phyloP scores from a whole-genome alignment of 192 early-diverging fungal genomes.

The Rhizoclosmatium globosum region DNA sequence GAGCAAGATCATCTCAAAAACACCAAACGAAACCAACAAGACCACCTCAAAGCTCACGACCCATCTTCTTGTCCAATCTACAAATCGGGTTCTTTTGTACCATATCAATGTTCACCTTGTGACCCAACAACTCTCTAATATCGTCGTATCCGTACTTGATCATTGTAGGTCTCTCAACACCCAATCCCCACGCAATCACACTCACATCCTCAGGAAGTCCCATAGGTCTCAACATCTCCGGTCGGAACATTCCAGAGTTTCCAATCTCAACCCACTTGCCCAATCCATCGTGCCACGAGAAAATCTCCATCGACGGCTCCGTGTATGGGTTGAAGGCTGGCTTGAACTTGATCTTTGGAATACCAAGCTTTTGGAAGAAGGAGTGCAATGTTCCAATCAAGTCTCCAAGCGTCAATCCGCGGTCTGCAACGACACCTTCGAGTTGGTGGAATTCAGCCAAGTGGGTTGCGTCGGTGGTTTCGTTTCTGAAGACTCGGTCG shows the following conservation, averaged over 20 bases:
- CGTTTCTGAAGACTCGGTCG: constrained; percentile 98
- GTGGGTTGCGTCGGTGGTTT: constrained; percentile 96
- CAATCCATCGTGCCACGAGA: constrained; percentile 91
- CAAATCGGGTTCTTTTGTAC: constrained; percentile 89
- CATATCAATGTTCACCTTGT: constrained; percentile 92
- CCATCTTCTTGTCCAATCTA: constrained; percentile 92
- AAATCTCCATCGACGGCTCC: constrained; percentile 99
- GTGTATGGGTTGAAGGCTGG: constrained; percentile 99
- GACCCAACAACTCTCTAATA: constrained; percentile 94
- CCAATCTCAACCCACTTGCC: constrained; percentile 95
- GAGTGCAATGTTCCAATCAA: constrained; percentile 95
- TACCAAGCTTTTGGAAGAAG: constrained; percentile 97
- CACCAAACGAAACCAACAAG: too few relatives aligned
- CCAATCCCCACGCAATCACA: constrained; percentile 98
- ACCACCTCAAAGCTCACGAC: constrained; percentile 61
- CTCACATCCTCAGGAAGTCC: constrained; percentile 93
- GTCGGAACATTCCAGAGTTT: constrained; percentile 99
- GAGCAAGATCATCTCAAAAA: too few relatives aligned
- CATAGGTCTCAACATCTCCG: constrained; percentile 96
- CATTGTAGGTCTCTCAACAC: constrained; percentile 98
- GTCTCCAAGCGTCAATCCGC: constrained; percentile 92
- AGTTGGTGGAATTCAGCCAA: constrained; percentile 99
- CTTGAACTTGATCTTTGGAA: constrained; percentile 93
- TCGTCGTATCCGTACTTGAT: constrained; percentile 95
- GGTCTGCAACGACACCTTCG: constrained; percentile 98